Evolutionary conservation across 1,284 basidiomycete species (phyloP), one percentile per base, ranked within the genome.

Genomic region (Cystobasidiaceae sp.): DNA sequence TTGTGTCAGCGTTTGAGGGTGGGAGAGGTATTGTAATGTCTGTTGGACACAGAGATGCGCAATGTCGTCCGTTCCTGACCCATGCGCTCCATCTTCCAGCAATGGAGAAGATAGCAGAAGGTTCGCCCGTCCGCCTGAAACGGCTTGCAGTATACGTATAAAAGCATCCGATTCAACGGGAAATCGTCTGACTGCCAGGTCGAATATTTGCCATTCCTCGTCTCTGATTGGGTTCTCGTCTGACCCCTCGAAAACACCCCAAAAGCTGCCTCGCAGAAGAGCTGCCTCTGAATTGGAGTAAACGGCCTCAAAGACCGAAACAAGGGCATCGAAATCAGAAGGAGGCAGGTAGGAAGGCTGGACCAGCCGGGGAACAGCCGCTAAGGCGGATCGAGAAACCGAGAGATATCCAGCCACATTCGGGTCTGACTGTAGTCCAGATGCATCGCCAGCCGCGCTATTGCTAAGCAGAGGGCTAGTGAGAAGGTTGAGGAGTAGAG

Each of bases 321-420:
- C 80, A 17, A 93, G 80, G 0, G 78, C 80, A 19, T 88, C 84
- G 67, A 88, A 87, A 74, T 92, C 89, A 2, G 89, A 82, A 0
- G 85, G 83, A 9, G 86, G 79, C 5, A 90, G 80, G 70, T 90
- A 88, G 17, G 86, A 81, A 21, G 90, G 79, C 1, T 84, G 81
- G 62, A 88, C 84, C 23, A 90, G 65, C 37, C 90, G 81, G 2
- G 71, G 66, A 23, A 71, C 17, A 48, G 87, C 87, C 86, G 73
- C 51, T 21, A 70, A 55, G 39, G 72, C 50, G 5, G 90, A 88
- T 82, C 92, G 92, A 64, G 92, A 73, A 17, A 92, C 85, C 21
- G 89, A 87, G 30, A 90, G 84, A 75, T 86, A 90, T 1, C 88
- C 88, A 27, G 89, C 82, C 0, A 87, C 84, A 71, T 91, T 91